Evolutionary conservation across 805 yeast genomes (phyloP), one percentile per base, ranked within the genome.

Genomic region (Wickerhamiella shivajii): DNA sequence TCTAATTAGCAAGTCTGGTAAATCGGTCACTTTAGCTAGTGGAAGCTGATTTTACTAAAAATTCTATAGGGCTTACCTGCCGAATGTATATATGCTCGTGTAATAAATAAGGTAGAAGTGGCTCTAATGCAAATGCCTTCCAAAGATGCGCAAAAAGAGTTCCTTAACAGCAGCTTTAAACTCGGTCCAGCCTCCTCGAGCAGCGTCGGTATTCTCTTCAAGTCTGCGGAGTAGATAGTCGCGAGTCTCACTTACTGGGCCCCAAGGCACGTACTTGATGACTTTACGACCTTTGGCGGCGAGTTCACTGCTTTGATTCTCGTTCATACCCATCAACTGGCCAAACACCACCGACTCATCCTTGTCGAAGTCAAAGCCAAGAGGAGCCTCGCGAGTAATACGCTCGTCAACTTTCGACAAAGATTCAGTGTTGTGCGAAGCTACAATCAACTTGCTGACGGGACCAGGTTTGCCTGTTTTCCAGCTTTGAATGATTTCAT

Each of bases 211-310:
- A 52, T 85, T 85, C 60, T 85, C 97, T 60, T 85, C 95, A 41
- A 85, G 63, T 60, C 97, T 71, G 63, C 97, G 74, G 41, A 75
- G 62, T 40, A 85, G 60, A 52, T 85, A 85, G 46, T 81, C 93
- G 60, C 80, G 83, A 38, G 95, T 84, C 59, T 87, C 96, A 45
- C 71, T 59, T 36, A 93, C 92, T 21, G 96, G 96, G 7, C 96
- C 96, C 96, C 96, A 85, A 12, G 96, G 93, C 41, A 85, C 95
- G 53, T 87, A 85, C 60, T 87, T 87, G 59, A 87, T 75, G 34
- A 85, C 75, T 49, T 81, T 81, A 28, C 69, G 64, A 44, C 77
- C 70, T 29, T 72, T 63, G 25, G 64, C 58, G 37, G 80, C 70
- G 49, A 85, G 65, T 44, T 78, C 81, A 52, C 67, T 66, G 17